Evolutionary conservation across 805 yeast species (phyloP).

Genomic region (Saccharomycopsis synnaedendra): DNA sequence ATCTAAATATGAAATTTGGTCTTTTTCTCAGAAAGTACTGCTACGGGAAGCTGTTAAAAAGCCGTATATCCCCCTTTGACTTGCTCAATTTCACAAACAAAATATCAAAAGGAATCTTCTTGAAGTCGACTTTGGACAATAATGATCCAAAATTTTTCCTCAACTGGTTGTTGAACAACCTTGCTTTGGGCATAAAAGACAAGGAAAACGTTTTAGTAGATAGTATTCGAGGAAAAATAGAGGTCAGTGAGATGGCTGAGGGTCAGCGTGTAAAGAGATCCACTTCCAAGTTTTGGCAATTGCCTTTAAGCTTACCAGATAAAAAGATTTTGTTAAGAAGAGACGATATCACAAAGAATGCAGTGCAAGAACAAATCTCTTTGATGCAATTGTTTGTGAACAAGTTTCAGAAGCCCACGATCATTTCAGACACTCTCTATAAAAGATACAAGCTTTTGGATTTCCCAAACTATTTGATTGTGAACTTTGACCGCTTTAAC

Average conservation of each 20-base stretch:
- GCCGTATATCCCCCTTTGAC: constrained; percentile 60
- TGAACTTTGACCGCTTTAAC: constrained; percentile 46
- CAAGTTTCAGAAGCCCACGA: constrained; percentile 26
- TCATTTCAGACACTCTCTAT: constrained; percentile 25
- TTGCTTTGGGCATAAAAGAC: constrained; percentile 22
- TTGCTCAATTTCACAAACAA: constrained; percentile 38
- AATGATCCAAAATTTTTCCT: constrained; percentile 47
- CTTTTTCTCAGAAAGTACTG: constrained; percentile 46
- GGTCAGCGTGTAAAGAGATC: constrained; percentile 18
- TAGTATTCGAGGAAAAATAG: constrained; percentile 44
- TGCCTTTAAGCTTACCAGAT: constrained; percentile 52
- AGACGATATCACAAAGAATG: background rate
- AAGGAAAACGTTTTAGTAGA: constrained; percentile 20
- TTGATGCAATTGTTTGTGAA: constrained; percentile 24
- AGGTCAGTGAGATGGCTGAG: constrained; percentile 20
- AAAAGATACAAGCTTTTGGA: constrained; percentile 15
- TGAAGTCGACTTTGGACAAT: constrained; percentile 20
- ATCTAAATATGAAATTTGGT: constrained; percentile 34
- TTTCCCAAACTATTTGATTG: constrained; percentile 42
- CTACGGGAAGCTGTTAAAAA: constrained; percentile 46
- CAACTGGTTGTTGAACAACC: constrained; percentile 45
- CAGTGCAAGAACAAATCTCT: constrained; percentile 31
- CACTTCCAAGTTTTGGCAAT: constrained; percentile 34
- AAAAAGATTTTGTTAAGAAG: constrained; percentile 30
- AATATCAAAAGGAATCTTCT: constrained; percentile 32